Conservation (phyloP, 352 stramenopile genomes). For the Phytophthora quininea region DNA sequence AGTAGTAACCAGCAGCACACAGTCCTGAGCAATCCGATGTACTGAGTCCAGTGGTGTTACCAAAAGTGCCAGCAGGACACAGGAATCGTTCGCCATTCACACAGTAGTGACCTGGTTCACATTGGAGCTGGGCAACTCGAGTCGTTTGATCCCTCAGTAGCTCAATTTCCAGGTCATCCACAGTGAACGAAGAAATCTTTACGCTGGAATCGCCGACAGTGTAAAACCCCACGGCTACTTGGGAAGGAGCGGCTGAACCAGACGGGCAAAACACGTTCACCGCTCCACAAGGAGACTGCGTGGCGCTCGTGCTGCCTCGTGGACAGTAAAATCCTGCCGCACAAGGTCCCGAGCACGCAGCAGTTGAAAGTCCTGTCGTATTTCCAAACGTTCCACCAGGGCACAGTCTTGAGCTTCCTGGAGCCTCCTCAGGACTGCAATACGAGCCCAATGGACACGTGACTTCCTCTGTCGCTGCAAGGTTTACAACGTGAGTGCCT, state of each 20-base stretch:
- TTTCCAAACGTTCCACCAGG: conserved; percentile 72
- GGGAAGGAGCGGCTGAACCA: conserved; percentile 43
- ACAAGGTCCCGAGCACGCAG: conserved; percentile 59
- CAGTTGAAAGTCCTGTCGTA: conserved; percentile 34
- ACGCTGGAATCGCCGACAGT: conserved; percentile 23
- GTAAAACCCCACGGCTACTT: conserved; percentile 55
- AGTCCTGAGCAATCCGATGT: conserved; percentile 55
- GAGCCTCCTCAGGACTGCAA: conserved; percentile 47
- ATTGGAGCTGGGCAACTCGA: conserved; percentile 48
- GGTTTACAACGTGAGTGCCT: conserved; percentile 42
- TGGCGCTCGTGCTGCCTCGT: conserved; percentile 45
- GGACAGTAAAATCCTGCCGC: conserved; percentile 66
- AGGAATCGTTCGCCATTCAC: conserved; percentile 31
- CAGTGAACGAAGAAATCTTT: conserved; percentile 10
- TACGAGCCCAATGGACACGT: conserved; percentile 52
- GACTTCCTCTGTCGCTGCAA: conserved; percentile 13
- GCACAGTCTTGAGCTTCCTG: conserved; percentile 43
- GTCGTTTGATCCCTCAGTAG: conserved; percentile 19
- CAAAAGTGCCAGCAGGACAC: conserved; percentile 69
- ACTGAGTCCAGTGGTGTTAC: conserved; percentile 39
- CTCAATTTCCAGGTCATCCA: conserved; percentile 16
- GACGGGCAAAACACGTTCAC: conserved; percentile 51
- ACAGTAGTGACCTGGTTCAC: conserved; percentile 73
- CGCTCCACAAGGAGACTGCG: conserved; percentile 43
- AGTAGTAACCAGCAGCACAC: conserved; percentile 75